Evolutionary conservation across 768 basidiomycete species (phyloP).

Genomic region (Hygrocybe coccinea): DNA sequence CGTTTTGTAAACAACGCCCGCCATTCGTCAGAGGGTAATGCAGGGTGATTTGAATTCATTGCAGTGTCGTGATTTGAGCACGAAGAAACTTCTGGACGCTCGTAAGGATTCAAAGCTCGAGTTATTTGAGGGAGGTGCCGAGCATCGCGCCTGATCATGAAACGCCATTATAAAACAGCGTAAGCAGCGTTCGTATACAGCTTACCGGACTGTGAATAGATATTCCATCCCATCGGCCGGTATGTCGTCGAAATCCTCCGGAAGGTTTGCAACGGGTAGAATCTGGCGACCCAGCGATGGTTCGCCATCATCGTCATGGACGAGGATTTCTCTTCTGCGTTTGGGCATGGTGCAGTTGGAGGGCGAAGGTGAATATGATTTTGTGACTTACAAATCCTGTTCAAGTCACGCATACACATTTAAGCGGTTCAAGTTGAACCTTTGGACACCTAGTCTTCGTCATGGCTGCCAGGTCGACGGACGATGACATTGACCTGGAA

Average conservation of each 20-base stretch:
- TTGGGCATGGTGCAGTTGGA: slow-evolving; percentile 38
- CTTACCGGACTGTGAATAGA: slow-evolving; percentile 74
- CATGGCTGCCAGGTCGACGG: slow-evolving; percentile 29
- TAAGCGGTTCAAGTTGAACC: neutral
- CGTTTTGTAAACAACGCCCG: slow-evolving; percentile 49
- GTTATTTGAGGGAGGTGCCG: slow-evolving; percentile 59
- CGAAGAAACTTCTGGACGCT: slow-evolving; percentile 29
- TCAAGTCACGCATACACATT: neutral
- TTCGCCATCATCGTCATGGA: slow-evolving; percentile 58
- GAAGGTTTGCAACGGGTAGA: slow-evolving; percentile 76
- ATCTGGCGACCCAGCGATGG: slow-evolving; percentile 62
- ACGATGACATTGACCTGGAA: slow-evolving; percentile 61
- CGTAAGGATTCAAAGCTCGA: slow-evolving; percentile 66
- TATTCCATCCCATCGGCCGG: slow-evolving; percentile 76
- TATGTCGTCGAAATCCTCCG: slow-evolving; percentile 57
- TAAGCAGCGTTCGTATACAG: slow-evolving; percentile 2
- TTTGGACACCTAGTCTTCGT: neutral
- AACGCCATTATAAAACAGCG: slow-evolving; percentile 1
- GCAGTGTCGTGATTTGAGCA: slow-evolving; percentile 14
- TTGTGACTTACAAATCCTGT: no score
- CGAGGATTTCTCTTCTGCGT: slow-evolving; percentile 49
- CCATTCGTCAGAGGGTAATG: slow-evolving; percentile 68
- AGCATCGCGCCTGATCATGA: slow-evolving; percentile 60
- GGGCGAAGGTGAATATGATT: no score
- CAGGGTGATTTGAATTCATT: slow-evolving; percentile 24